Conservation (phyloP, 2,329 filamentous ascomycete genomes). For the Magnaporthiopsis rhizophila region DNA sequence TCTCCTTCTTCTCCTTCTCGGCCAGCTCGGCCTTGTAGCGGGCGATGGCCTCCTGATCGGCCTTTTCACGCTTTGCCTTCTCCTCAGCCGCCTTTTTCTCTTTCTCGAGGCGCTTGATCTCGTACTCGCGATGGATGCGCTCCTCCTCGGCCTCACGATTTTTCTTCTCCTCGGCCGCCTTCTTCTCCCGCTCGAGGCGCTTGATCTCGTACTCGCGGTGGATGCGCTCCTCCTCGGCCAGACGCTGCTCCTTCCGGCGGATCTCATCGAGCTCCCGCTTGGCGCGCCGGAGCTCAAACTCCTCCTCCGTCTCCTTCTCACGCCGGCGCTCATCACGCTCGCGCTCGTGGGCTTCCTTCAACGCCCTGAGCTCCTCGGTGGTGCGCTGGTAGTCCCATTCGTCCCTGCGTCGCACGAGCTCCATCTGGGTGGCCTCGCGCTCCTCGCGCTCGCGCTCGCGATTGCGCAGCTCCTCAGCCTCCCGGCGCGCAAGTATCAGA, state of each 20-base stretch:
- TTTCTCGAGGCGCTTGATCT: slow-evolving; percentile 37
- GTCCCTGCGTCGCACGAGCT: slow-evolving; percentile 16
- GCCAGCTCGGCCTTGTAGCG: slow-evolving; percentile 42
- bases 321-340: slow-evolving; percentile 24
- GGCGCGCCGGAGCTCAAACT: slow-evolving; percentile 40
- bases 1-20: slow-evolving; percentile 37
- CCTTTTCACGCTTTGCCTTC: slow-evolving; percentile 34
- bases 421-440: slow-evolving; percentile 18
- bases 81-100: slow-evolving; percentile 37
- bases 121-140: slow-evolving; percentile 44
- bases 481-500: slow-evolving; percentile 26
- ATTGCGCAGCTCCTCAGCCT: slow-evolving; percentile 34
- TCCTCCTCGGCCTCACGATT: slow-evolving; percentile 37
- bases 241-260: slow-evolving; percentile 27
- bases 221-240: slow-evolving; percentile 35
- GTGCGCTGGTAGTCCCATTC: slow-evolving; percentile 26
- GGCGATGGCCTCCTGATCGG: slow-evolving; percentile 43
- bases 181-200: slow-evolving; percentile 37
- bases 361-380: slow-evolving; percentile 31
- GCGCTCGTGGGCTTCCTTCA: slow-evolving; percentile 22
- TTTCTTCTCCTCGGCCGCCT: slow-evolving; percentile 34
- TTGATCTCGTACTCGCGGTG: slow-evolving; percentile 43
- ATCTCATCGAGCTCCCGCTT: slow-evolving; percentile 41
- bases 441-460: slow-evolving; percentile 9
- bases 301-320: slow-evolving; percentile 33